Conservation (phyloP, 2,329 filamentous ascomycete species). For the Pestalotiopsis sp. region DNA sequence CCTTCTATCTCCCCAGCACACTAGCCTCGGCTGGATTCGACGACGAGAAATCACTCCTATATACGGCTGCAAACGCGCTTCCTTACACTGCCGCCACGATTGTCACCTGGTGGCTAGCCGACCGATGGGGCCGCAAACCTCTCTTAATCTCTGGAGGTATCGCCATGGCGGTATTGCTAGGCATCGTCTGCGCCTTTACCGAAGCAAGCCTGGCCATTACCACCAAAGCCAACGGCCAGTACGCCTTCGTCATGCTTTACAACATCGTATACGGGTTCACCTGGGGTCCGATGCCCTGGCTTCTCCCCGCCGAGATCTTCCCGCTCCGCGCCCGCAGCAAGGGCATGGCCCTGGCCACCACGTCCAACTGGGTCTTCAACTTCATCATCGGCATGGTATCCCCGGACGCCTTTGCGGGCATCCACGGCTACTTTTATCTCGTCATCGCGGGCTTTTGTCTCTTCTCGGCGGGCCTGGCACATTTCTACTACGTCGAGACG, state of each 20-base stretch:
- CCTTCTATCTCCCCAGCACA: background rate
- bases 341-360: background rate
- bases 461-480: background rate
- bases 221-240: background rate
- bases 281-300: background rate
- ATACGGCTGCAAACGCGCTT: background rate
- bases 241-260: background rate
- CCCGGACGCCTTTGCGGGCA: background rate
- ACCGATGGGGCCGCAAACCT: background rate
- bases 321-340: background rate
- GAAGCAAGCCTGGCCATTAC: background rate
- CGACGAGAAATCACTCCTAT: background rate
- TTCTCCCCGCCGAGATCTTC: background rate
- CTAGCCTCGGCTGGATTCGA: background rate
- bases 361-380: slow-evolving; percentile 1
- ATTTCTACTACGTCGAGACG: background rate
- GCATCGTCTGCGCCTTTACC: background rate
- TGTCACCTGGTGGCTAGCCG: slow-evolving; percentile 1
- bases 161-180: background rate
- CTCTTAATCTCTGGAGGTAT: background rate
- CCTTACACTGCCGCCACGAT: background rate
- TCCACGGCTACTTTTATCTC: background rate
- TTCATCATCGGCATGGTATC: background rate
- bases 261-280: background rate
- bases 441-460: background rate